phyloP scores from a whole-genome alignment of 225 moss, liverwort and hornwort species.

The Sphagnum contortum region DNA sequence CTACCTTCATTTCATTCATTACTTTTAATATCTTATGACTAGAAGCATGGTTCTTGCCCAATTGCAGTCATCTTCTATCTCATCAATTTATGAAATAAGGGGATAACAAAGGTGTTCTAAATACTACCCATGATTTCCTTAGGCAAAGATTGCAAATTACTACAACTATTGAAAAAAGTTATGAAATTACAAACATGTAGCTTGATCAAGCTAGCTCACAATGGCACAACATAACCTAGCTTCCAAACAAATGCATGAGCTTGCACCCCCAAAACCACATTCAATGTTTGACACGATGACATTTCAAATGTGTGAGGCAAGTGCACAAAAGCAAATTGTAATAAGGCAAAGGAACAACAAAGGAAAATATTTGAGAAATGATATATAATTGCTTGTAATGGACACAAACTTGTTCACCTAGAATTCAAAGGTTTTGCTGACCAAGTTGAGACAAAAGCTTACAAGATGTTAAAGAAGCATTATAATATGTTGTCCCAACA shows the following conservation, averaged over 20 bases:
- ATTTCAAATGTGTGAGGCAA: not conserved
- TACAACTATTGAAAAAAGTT: too few species aligned
- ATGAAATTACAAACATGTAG: constrained; percentile 39
- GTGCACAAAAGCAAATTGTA: not conserved
- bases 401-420: constrained; percentile 22
- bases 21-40: constrained; percentile 29
- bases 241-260: constrained; percentile 86
- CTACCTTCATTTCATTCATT: too few species aligned
- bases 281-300: not conserved
- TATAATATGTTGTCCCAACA: constrained; percentile 41
- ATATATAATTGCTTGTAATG: not conserved
- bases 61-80: constrained; percentile 95
- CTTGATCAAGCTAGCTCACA: constrained; percentile 90
- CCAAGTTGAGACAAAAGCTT: constrained; percentile 85
- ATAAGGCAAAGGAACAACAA: not conserved
- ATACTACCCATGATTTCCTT: not conserved
- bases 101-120: too few species aligned
- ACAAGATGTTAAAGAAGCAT: constrained; percentile 85
- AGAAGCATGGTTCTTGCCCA: constrained; percentile 90
- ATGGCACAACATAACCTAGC: constrained; percentile 51
- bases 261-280: constrained; percentile 13
- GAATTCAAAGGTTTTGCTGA: constrained; percentile 95
- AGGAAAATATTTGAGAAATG: not conserved
- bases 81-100: not conserved
- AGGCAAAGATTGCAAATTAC: not conserved